These are phyloP conservation scores for Haematococcus lacustris DNA, from an alignment of 139 green algal species.

Conservation along the genomic window DNA sequence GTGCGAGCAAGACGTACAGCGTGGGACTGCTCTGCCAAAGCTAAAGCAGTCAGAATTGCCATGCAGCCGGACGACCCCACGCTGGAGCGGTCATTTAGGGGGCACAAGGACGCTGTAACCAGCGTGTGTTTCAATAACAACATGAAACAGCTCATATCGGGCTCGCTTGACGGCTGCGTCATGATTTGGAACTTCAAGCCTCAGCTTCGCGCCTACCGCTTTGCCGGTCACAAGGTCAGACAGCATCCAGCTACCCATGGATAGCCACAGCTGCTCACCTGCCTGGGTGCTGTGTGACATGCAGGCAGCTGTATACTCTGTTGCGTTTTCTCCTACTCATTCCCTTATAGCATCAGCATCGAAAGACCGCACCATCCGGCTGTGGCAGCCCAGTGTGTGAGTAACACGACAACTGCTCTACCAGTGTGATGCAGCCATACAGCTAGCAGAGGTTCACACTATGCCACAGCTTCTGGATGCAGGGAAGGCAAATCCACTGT, in stretches of 20 bases:
- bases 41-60: too few relatives aligned
- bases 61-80: slow-evolving; percentile 69
- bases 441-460: neutral
- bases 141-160: slow-evolving; percentile 81
- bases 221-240: slow-evolving; percentile 71
- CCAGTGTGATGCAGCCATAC: neutral
- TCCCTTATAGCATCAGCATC: slow-evolving; percentile 74
- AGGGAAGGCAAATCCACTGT: slow-evolving; percentile 79
- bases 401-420: neutral
- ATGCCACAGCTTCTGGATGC: slow-evolving; percentile 1
- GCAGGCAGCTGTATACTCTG: slow-evolving; percentile 68
- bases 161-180: slow-evolving; percentile 62
- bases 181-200: slow-evolving; percentile 93
- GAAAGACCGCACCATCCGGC: slow-evolving; percentile 72
- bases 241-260: neutral
- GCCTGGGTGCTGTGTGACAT: neutral
- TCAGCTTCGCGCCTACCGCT: slow-evolving; percentile 69
- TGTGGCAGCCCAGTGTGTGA: slow-evolving; percentile 76
- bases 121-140: slow-evolving; percentile 76
- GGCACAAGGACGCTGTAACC: slow-evolving; percentile 72
- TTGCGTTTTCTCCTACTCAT: slow-evolving; percentile 62
- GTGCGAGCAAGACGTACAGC: neutral
- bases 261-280: neutral
- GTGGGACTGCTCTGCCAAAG: too few relatives aligned
- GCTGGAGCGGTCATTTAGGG: slow-evolving; percentile 73